A percentile compares a stretch with the other conserved stretches of the same genome.
phyloP scores from a whole-genome alignment of 306 rosid genomes.

The Geum urbanum region DNA sequence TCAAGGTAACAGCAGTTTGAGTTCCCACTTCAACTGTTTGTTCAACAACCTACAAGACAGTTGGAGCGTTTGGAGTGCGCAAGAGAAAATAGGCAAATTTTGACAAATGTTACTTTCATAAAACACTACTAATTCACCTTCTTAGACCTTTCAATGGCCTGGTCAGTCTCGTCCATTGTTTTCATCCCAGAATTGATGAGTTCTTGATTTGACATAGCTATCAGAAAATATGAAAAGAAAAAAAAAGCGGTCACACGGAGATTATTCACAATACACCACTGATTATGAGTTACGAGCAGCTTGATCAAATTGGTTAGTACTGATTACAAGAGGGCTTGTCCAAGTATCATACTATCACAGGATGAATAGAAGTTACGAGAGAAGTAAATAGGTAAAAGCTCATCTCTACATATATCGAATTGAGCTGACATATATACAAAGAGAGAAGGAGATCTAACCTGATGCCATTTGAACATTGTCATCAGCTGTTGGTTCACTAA shows the following conservation, averaged over 20 bases:
- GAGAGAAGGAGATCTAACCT: slow-evolving; percentile 40
- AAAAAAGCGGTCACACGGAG: slow-evolving; percentile 20
- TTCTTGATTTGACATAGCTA: slow-evolving; percentile 98
- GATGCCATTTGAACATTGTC: slow-evolving; percentile 84
- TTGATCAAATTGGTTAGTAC: not conserved
- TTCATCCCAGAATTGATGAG: slow-evolving; percentile 71
- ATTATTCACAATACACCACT: not conserved
- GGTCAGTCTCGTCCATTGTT: slow-evolving; percentile 97
- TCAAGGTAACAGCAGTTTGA: slow-evolving; percentile 79
- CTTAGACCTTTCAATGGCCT: slow-evolving; percentile 79
- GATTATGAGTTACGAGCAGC: not conserved
- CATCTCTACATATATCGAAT: not conserved
- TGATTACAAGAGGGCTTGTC: not conserved
- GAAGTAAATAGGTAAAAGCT: not conserved
- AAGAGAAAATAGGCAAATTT: slow-evolving; percentile 18
- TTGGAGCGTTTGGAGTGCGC: slow-evolving; percentile 27
- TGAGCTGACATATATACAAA: not conserved
- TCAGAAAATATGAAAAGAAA: slow-evolving; percentile 22
- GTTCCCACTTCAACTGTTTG: slow-evolving; percentile 96
- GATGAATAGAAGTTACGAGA: not conserved
- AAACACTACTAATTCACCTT: slow-evolving; percentile 50
- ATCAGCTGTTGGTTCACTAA: slow-evolving; percentile 73
- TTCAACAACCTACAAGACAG: slow-evolving; percentile 63
- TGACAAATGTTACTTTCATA: not conserved
- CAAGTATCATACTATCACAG: not conserved